Evolutionary conservation across 1,284 basidiomycete genomes (phyloP), one percentile per base, ranked within the genome.

Genomic region (Ceratobasidium sp.): DNA sequence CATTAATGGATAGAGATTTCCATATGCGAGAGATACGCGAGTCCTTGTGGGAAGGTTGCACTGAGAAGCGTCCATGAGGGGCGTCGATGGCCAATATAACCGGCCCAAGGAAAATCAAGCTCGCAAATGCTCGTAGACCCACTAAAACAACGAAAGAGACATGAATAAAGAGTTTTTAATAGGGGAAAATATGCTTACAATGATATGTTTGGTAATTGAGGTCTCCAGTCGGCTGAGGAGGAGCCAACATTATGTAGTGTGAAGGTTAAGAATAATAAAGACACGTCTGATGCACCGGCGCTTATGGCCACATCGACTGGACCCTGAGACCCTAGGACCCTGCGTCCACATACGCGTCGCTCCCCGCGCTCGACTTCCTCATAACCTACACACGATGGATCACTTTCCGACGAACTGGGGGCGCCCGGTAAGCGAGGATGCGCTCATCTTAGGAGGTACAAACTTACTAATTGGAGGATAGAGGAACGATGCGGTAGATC

Each of bases 361-460:
- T n/a, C 60, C 69, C 47, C 36, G 47, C 47, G 48, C 36, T 69
- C 15, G 19, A 60, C 57, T 57, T 50, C 31, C 50, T 72, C 69
- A 72, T 57, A 50, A 75, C 71, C 74, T 56, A 73, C 59, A 77
- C 80, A 79, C 93, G 36, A 41, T 41, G 36, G 36, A 41, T 41
- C 92, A 93, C 82, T 92, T 92, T 84, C 90, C 92, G 53, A 89
- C 88, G 48, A 92, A 90, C 85, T 93, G 92, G 92, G 92, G 92
- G 41, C 86, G 90, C 53, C 92, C 91, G 54, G 92, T 92, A 80
- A 78, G 91, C 83, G n/a, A 41, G 45, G 44, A 29, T 41, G 41
- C 41, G 11, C 24, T 4, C 27, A n/a, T n/a, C 45, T 48, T 17
- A 22, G 15, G 44, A 29, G 22, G 27, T 24, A 36, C 47, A 22